phyloP scores from a whole-genome alignment of 2,329 filamentous ascomycete species.

The Didymella pomorum region DNA sequence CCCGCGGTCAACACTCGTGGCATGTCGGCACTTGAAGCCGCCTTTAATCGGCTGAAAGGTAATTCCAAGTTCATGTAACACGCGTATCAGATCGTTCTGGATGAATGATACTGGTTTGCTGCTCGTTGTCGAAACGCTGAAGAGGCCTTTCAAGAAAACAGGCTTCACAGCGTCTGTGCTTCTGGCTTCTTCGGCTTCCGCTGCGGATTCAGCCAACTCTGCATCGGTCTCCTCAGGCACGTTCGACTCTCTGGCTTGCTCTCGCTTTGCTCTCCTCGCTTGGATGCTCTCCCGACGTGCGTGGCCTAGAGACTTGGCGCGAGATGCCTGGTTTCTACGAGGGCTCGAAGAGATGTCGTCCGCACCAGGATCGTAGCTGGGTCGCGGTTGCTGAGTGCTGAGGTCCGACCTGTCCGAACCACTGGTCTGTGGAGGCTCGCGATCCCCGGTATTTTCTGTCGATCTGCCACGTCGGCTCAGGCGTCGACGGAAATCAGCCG shows the following conservation, averaged over 20 bases:
- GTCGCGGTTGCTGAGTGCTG: conserved; percentile 56
- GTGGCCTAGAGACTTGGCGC: conserved; percentile 89
- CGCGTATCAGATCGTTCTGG: conserved; percentile 86
- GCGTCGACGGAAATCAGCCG: conserved; percentile 78
- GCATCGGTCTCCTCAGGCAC: conserved; percentile 91
- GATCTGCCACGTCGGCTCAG: conserved; percentile 63
- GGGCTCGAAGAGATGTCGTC: conserved; percentile 55
- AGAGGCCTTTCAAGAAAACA: conserved; percentile 93
- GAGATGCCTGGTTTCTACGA: conserved; percentile 48
- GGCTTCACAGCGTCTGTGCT: conserved; percentile 87
- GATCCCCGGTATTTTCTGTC: conserved; percentile 59
- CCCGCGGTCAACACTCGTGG: conserved; percentile 86
- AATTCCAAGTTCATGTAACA: conserved; percentile 86
- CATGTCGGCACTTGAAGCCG: conserved; percentile 88
- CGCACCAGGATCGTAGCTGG: conserved; percentile 59
- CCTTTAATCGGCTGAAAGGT: conserved; percentile 92
- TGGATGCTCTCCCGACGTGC: conserved; percentile 92
- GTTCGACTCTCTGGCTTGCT: conserved; percentile 75
- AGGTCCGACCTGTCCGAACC: conserved; percentile 78
- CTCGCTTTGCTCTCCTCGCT: conserved; percentile 76
- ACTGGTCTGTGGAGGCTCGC: conserved; percentile 75
- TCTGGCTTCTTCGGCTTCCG: conserved; percentile 61
- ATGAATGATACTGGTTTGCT: conserved; percentile 89
- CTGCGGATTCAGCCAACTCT: conserved; percentile 67
- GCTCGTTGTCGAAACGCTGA: conserved; percentile 96